These are phyloP conservation scores for Hydnomerulius pinastri DNA, from an alignment of 768 basidiomycete genomes.

Conservation along the genomic window DNA sequence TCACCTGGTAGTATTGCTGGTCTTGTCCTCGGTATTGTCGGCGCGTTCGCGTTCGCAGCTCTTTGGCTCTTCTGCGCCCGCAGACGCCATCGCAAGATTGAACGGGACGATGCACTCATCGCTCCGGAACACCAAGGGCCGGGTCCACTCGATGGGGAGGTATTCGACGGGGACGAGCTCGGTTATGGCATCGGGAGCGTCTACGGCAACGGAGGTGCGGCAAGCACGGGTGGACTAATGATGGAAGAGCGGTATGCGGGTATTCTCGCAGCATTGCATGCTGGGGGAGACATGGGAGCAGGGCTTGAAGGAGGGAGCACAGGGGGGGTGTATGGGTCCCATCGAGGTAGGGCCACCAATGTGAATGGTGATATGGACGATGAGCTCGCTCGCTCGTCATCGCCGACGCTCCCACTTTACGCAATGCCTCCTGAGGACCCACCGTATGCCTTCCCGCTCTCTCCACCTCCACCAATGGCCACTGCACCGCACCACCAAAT, in stretches of 20 bases:
- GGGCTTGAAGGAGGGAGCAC: constrained; percentile 28
- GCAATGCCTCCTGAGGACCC: constrained; percentile 13
- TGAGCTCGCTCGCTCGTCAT: constrained; percentile 18
- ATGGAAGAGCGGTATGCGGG: constrained; percentile 30
- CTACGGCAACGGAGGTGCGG: not conserved
- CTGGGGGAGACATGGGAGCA: constrained; percentile 10
- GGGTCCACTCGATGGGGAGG: constrained; percentile 26
- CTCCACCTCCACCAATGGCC: constrained; percentile 24
- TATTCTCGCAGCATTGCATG: constrained; percentile 26
- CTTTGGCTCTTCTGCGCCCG: constrained; percentile 36
- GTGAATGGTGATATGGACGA: constrained; percentile 7
- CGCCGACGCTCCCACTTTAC: constrained; percentile 25
- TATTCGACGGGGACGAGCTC: constrained; percentile 15
- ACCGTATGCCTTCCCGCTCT: constrained; percentile 19
- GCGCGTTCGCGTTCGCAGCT: constrained; percentile 25
- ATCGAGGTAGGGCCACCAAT: constrained; percentile 7
- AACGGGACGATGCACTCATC: constrained; percentile 18
- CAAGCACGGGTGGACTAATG: not conserved
- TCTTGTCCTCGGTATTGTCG: constrained; percentile 26
- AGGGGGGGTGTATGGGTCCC: constrained; percentile 29
- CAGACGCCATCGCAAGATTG: constrained; percentile 27
- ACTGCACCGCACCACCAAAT: constrained; percentile 5
- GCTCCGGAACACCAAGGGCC: constrained; percentile 7
- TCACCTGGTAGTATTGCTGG: constrained; percentile 27
- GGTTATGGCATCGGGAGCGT: constrained; percentile 2